Percentiles rank a stretch among this genome's conserved stretches.
phyloP scores from a whole-genome alignment of 2,329 filamentous ascomycete species.

The Blastomyces gilchristii region DNA sequence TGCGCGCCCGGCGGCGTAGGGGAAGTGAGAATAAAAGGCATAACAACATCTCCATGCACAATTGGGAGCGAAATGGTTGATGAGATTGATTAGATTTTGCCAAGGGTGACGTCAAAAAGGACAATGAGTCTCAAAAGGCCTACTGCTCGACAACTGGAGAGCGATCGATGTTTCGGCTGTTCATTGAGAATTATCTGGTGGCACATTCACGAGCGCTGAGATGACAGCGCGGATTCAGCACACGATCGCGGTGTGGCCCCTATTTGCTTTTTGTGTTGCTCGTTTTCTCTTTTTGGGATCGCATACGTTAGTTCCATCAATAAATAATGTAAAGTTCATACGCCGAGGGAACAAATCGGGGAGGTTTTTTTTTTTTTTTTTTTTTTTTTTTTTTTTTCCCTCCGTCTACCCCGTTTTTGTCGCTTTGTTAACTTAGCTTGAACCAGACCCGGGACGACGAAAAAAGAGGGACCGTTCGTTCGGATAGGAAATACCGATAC shows the following conservation, averaged over 20 bases:
- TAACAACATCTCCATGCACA: neutral
- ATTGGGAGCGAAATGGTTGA: neutral
- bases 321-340: neutral
- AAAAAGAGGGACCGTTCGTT: neutral
- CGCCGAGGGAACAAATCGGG: neutral
- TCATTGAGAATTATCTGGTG: too few species aligned
- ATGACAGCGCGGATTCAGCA: too few species aligned
- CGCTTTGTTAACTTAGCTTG: neutral
- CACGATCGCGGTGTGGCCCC: too few species aligned
- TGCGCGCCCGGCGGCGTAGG: neutral
- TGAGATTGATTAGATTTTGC: neutral
- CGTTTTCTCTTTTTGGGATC: too few species aligned
- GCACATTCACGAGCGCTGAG: too few species aligned
- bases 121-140: neutral
- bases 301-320: neutral
- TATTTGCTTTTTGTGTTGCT: neutral
- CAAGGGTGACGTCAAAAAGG: neutral
- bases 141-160: neutral
- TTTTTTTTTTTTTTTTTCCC: neutral
- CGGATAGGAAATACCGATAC: neutral
- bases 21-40: neutral
- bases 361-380: too few species aligned
- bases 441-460: neutral
- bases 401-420: neutral
- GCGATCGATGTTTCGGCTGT: neutral